Evolutionary conservation across 78 protist species (phyloP).

Genomic region (Acrasis kona): DNA sequence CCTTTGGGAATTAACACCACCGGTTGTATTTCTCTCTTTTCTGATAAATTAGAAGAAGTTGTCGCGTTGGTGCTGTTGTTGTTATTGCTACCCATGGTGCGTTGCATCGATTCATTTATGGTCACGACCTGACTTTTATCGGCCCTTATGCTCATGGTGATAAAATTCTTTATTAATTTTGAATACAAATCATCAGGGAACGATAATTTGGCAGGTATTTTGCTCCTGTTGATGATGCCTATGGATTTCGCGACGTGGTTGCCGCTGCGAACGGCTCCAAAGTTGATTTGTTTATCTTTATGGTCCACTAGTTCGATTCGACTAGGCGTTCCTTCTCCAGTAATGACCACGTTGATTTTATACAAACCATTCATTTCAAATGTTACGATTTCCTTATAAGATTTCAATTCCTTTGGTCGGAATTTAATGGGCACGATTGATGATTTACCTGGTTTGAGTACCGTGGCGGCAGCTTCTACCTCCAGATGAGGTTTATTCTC

Average conservation of each 20-base stretch:
- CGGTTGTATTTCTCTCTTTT: slow-evolving; percentile 8
- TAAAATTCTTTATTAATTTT: not conserved
- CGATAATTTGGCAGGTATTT: not conserved
- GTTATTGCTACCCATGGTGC: too few species aligned
- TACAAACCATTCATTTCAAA: slow-evolving; percentile 51
- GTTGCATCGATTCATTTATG: too few species aligned
- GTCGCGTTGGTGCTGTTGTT: too few species aligned
- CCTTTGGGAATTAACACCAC: slow-evolving; percentile 11
- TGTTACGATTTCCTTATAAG: slow-evolving; percentile 8
- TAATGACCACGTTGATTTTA: not conserved
- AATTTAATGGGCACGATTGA: slow-evolving; percentile 19
- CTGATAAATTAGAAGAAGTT: not conserved
- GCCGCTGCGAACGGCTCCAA: slow-evolving; percentile 33
- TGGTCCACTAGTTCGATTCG: slow-evolving; percentile 23
- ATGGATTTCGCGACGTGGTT: not conserved
- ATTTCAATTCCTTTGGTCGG: slow-evolving; percentile 21
- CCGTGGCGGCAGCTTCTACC: slow-evolving; percentile 25
- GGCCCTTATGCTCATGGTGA: too few species aligned
- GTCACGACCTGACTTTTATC: too few species aligned
- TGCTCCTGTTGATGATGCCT: slow-evolving; percentile 19
- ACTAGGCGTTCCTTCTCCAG: slow-evolving; percentile 38
- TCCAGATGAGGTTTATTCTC: slow-evolving; percentile 19
- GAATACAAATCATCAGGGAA: not conserved
- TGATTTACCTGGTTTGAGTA: slow-evolving; percentile 35
- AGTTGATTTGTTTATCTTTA: not conserved